phyloP scores from a whole-genome alignment of 2,329 filamentous ascomycete species.

The Paracoccidioides brasiliensis region DNA sequence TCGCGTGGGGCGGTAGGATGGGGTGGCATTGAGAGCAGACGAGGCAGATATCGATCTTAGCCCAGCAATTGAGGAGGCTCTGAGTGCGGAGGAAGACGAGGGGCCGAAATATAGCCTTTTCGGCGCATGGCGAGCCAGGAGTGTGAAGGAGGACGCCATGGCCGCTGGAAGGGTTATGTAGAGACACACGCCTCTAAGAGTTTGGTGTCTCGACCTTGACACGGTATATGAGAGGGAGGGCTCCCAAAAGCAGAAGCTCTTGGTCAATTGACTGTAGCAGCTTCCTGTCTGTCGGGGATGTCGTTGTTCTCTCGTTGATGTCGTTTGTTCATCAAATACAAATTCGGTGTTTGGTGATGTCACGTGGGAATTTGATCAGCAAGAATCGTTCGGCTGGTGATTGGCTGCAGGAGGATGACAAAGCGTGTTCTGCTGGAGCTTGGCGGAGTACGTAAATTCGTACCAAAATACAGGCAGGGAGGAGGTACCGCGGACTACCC shows the following conservation, averaged over 20 bases:
- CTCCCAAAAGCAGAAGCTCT: conserved; percentile 1
- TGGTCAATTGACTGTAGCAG: neutral
- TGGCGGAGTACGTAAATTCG: neutral
- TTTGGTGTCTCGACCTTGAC: conserved; percentile 25
- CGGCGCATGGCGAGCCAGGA: conserved; percentile 46
- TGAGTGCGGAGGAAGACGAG: conserved; percentile 30
- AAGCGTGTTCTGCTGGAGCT: neutral
- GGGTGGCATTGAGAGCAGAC: conserved; percentile 39
- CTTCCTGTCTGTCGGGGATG: neutral
- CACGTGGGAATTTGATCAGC: neutral
- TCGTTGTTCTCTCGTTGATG: neutral
- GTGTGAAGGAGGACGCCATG: conserved; percentile 50
- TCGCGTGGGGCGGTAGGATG: conserved; percentile 38
- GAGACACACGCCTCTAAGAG: conserved; percentile 14
- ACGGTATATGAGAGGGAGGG: conserved; percentile 17
- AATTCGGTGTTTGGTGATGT: neutral
- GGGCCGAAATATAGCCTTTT: conserved; percentile 46
- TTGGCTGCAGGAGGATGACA: neutral
- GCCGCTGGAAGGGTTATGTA: conserved; percentile 9
- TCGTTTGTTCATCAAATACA: neutral
- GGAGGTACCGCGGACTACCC: neutral
- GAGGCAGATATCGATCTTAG: conserved; percentile 45
- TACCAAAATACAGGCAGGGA: neutral
- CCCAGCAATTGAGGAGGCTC: conserved; percentile 30
- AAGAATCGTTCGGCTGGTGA: neutral